A percentile compares a stretch with the other conserved stretches of the same genome.
phyloP scores from a whole-genome alignment of 805 yeast genomes.

The Pichia californica region DNA sequence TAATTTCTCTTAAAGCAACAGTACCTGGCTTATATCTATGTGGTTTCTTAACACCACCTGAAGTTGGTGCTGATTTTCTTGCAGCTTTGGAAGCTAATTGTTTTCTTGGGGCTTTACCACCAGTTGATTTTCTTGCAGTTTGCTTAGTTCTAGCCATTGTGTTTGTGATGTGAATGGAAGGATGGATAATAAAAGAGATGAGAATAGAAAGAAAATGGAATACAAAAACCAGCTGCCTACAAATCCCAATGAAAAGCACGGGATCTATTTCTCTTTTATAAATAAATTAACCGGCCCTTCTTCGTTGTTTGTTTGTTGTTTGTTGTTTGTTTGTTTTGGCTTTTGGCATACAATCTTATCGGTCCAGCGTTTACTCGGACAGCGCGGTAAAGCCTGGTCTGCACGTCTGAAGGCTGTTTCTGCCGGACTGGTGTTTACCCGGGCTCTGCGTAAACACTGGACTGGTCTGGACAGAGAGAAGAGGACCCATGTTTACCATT shows the following conservation, averaged over 20 bases:
- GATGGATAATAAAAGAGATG: constrained; percentile 1
- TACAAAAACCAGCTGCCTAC: too few species aligned
- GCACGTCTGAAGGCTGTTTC: too few species aligned
- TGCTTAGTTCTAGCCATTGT: constrained; percentile 89
- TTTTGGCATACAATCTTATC: neutral
- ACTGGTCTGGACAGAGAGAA: too few species aligned
- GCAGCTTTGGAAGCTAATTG: constrained; percentile 90
- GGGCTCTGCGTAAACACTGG: too few species aligned
- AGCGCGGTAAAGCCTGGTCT: neutral
- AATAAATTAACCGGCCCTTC: too few species aligned
- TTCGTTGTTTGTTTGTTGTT: too few species aligned
- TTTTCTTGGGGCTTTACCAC: constrained; percentile 96
- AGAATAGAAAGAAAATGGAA: neutral
- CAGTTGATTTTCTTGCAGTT: constrained; percentile 92
- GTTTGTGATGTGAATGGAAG: too few species aligned
- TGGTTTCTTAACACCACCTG: constrained; percentile 91
- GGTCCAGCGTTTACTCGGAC: neutral
- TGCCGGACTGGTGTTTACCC: too few species aligned
- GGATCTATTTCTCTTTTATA: too few species aligned
- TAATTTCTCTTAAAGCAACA: constrained; percentile 92
- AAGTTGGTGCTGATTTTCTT: constrained; percentile 86
- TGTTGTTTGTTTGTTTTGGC: neutral
- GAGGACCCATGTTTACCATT: too few species aligned
- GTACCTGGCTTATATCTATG: constrained; percentile 98
- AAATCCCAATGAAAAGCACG: too few species aligned